Evolutionary conservation across 2,329 filamentous ascomycete species (phyloP), one percentile per base, ranked within the genome.

Genomic region (Aspergillus neotritici): DNA sequence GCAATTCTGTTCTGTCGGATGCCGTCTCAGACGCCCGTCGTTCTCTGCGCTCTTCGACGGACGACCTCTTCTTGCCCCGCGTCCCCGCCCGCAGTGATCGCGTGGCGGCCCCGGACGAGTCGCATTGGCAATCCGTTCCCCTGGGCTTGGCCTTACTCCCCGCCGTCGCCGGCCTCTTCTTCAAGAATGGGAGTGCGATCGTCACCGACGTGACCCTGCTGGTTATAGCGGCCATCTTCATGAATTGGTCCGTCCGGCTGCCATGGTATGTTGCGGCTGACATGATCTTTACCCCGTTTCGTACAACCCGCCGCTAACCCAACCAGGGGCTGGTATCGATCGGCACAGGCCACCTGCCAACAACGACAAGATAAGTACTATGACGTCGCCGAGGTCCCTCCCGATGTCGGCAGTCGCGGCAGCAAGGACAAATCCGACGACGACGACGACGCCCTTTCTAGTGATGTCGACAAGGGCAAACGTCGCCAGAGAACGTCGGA

Each of bases 161-260:
- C 3, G 89, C 90, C 1, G 62, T 95, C n/a, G 87, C 82, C 1
- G 91, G 90, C 0, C 68, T 94, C 37, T 72, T 96, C 44, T 94
- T 95, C 62, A 79, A 86, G 48, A 86, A 94, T 68, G 91, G 91
- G 10, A 84, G 83, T 54, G 79, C 84, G 1, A 76, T 96, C 48
- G 80, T 90, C 42, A 95, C 89, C 0, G 91, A 97, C 65, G 68
- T 94, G 21, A 84, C 93, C 55, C 73, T 97, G 29, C 69, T 97
- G 28, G 81, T 78, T 3, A 67, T 97, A 48, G 86, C 87, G 2
- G 87, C 84, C 4, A 77, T 96, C 34, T 94, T 96, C 58, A 72
- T 97, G 49, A 90, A 95, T 62, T 96, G 89, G 87, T 90, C 87
- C 37, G 84, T 96, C 34, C 84, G 87, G 43, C 74, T 93, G 53